These are phyloP conservation scores for Macrolepiota fuliginosa DNA, from an alignment of 768 basidiomycete species.

Conservation along the genomic window DNA sequence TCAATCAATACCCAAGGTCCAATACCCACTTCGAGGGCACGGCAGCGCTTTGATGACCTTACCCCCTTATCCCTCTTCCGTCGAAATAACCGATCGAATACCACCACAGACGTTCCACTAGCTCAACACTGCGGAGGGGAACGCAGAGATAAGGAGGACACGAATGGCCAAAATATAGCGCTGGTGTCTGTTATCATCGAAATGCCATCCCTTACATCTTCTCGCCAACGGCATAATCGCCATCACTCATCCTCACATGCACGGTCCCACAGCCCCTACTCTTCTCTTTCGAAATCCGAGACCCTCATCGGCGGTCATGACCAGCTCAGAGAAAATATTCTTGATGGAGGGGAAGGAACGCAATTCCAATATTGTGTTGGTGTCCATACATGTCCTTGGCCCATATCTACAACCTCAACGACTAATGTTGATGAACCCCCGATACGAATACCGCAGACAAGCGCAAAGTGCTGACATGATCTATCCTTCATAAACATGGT, in stretches of 20 bases:
- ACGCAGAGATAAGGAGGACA: neutral
- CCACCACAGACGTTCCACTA: neutral
- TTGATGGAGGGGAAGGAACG: slow-evolving; percentile 14
- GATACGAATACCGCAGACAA: neutral
- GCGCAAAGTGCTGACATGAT: neutral
- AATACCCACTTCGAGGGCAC: neutral
- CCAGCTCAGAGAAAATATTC: neutral
- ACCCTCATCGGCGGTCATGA: neutral
- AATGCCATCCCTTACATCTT: slow-evolving; percentile 2
- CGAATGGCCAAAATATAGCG: neutral
- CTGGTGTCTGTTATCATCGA: slow-evolving; percentile 9
- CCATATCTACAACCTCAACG: slow-evolving; percentile 4
- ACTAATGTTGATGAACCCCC: neutral
- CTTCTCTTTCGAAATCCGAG: slow-evolving; percentile 1
- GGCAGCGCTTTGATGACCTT: slow-evolving; percentile 7
- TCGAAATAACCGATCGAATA: slow-evolving; percentile 32
- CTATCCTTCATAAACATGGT: neutral
- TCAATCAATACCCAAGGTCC: neutral
- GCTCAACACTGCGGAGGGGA: neutral
- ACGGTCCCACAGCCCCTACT: neutral
- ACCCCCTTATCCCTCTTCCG: slow-evolving; percentile 19
- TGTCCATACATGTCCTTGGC: slow-evolving; percentile 32
- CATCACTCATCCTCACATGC: neutral
- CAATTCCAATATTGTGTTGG: slow-evolving; percentile 32
- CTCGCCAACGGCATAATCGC: neutral